These are phyloP conservation scores for Ceriops zippeliana DNA, from an alignment of 345 rosid genomes.

Conservation along the genomic window DNA sequence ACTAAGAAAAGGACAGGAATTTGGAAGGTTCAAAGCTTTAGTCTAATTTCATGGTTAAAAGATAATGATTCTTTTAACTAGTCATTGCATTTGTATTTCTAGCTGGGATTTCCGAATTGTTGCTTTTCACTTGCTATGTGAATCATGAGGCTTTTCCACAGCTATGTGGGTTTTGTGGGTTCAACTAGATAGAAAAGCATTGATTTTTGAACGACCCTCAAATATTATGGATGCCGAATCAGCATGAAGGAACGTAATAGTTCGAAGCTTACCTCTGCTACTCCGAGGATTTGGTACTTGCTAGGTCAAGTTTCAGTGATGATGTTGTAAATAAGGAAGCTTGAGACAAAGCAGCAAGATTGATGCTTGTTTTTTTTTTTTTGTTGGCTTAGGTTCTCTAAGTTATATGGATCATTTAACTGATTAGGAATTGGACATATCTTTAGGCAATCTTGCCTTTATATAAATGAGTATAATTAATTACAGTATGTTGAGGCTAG, in stretches of 20 bases:
- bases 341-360: background rate
- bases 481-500: background rate
- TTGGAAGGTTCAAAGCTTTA: too few species aligned
- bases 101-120: too few species aligned
- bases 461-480: background rate
- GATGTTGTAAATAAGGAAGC: background rate
- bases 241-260: background rate
- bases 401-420: too few species aligned
- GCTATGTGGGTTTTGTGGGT: too few species aligned
- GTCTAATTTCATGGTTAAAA: too few species aligned
- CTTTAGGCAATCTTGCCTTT: background rate
- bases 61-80: too few species aligned
- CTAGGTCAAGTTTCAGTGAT: background rate
- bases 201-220: too few species aligned
- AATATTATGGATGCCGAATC: background rate
- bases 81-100: too few species aligned
- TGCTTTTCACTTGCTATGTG: too few species aligned
- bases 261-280: background rate
- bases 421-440: background rate
- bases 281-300: background rate
- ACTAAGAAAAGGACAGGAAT: too few species aligned
- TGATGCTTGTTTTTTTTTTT: background rate
- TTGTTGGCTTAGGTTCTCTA: background rate
- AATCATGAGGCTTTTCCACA: too few species aligned
- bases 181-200: too few species aligned